Conservation (phyloP, 495 filamentous ascomycete genomes). For the Hypoxylon trugodes region DNA sequence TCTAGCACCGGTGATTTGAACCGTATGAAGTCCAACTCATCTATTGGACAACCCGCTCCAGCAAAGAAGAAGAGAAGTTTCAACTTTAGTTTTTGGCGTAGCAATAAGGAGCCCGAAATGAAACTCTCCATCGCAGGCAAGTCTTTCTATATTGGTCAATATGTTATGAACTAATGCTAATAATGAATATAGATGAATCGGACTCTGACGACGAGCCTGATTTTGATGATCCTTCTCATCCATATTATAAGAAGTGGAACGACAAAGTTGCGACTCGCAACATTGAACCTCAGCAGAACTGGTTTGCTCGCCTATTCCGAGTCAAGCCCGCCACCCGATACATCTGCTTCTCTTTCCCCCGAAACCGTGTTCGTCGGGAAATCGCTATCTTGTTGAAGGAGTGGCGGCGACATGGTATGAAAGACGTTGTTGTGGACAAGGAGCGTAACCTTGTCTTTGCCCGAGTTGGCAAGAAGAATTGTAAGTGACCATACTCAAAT, state of each 20-base stretch:
- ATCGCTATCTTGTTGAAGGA: conserved; percentile 74
- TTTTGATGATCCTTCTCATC: conserved; percentile 10
- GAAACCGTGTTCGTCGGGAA: conserved; percentile 75
- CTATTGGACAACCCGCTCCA: background rate
- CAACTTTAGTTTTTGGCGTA: conserved; percentile 56
- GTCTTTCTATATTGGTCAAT: background rate
- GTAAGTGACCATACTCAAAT: conserved; percentile 60
- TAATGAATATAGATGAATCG: conserved; percentile 13
- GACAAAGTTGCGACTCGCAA: conserved; percentile 47
- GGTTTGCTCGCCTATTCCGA: conserved; percentile 86
- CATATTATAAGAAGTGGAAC: background rate
- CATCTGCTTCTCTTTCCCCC: conserved; percentile 76
- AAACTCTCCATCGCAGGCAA: conserved; percentile 49
- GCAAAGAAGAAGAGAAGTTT: conserved; percentile 59
- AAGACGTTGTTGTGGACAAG: conserved; percentile 77
- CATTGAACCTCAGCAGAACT: conserved; percentile 73
- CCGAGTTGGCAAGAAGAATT: conserved; percentile 74
- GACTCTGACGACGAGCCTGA: too few relatives aligned
- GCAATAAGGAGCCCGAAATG: conserved; percentile 47
- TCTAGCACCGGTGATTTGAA: conserved; percentile 15
- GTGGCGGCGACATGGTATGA: conserved; percentile 83
- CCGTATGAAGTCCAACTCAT: conserved; percentile 23
- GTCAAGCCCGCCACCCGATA: conserved; percentile 81
- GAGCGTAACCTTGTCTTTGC: conserved; percentile 76
- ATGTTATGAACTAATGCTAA: conserved; percentile 22